Conservation (phyloP, 1,284 basidiomycete genomes). For the Acaromyces ingoldii region DNA sequence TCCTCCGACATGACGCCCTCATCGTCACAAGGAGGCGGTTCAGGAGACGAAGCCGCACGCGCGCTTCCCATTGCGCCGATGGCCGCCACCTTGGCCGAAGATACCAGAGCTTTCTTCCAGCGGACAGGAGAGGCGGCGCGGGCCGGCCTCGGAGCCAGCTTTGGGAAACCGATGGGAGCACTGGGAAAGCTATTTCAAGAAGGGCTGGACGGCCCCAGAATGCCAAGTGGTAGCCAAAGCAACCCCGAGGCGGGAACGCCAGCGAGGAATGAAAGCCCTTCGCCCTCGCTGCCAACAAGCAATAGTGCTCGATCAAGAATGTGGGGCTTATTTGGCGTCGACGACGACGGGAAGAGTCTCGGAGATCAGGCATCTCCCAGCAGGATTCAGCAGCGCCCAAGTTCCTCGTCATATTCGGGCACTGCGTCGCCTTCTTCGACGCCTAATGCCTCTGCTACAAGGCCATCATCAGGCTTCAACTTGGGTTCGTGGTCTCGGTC, state of each 20-base stretch:
- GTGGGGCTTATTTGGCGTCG: constrained; percentile 5
- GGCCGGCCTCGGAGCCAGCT: constrained; percentile 19
- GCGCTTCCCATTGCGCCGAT: constrained; percentile 24
- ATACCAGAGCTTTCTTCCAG: constrained; percentile 46
- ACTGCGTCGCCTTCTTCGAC: no score
- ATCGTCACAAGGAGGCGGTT: no score
- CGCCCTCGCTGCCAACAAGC: no score
- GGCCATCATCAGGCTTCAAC: constrained; percentile 1
- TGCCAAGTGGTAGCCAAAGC: no score
- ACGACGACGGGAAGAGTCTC: no score
- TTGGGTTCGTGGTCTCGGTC: constrained; percentile 7
- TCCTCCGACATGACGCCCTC: no score
- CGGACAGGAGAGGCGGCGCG: constrained; percentile 49
- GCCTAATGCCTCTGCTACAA: no score
- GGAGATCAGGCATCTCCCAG: no score
- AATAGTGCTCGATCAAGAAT: background rate
- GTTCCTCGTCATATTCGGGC: no score
- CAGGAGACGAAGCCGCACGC: constrained; percentile 36
- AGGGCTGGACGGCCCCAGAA: constrained; percentile 41
- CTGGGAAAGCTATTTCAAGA: constrained; percentile 45
- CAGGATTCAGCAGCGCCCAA: no score
- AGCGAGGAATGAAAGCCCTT: no score
- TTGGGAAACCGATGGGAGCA: constrained; percentile 42
- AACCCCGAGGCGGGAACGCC: no score
- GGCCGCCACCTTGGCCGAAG: constrained; percentile 42